phyloP scores from a whole-genome alignment of 1,284 basidiomycete genomes.

The Kwoniella shivajii region DNA sequence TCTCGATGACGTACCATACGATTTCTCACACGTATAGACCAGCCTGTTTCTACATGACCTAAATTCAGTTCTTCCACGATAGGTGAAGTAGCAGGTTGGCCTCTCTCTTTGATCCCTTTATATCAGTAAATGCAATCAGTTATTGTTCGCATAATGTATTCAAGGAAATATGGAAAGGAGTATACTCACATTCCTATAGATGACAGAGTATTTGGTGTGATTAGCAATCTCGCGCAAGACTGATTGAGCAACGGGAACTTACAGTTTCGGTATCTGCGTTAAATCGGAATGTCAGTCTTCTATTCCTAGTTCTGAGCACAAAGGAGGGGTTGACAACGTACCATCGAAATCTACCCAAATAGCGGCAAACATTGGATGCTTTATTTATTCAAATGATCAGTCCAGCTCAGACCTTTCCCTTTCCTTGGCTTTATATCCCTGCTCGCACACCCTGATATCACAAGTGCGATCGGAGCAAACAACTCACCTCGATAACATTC shows the following conservation, averaged over 20 bases:
- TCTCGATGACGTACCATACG: slow-evolving; percentile 38
- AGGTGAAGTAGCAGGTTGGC: slow-evolving; percentile 51
- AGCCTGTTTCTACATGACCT: slow-evolving; percentile 49
- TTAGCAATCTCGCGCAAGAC: no score
- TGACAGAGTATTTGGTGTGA: no score
- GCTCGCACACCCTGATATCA: neutral
- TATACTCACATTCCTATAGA: slow-evolving; percentile 38
- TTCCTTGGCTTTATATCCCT: neutral
- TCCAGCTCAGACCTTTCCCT: neutral
- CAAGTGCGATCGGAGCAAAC: no score
- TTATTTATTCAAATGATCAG: neutral
- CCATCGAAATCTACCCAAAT: slow-evolving; percentile 50
- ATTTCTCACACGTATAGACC: slow-evolving; percentile 50
- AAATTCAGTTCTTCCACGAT: slow-evolving; percentile 52
- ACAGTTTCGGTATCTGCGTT: slow-evolving; percentile 43
- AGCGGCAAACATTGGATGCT: slow-evolving; percentile 52
- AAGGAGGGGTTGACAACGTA: neutral
- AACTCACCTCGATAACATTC: slow-evolving; percentile 46
- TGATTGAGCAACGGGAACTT: slow-evolving; percentile 5
- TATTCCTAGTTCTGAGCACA: neutral
- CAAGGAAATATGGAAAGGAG: neutral
- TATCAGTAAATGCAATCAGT: no score
- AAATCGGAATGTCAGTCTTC: neutral
- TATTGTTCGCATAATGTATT: no score
- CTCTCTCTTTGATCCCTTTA: slow-evolving; percentile 51